Conservation (phyloP, 1,284 basidiomycete species). For the Xanthoconium separans region DNA sequence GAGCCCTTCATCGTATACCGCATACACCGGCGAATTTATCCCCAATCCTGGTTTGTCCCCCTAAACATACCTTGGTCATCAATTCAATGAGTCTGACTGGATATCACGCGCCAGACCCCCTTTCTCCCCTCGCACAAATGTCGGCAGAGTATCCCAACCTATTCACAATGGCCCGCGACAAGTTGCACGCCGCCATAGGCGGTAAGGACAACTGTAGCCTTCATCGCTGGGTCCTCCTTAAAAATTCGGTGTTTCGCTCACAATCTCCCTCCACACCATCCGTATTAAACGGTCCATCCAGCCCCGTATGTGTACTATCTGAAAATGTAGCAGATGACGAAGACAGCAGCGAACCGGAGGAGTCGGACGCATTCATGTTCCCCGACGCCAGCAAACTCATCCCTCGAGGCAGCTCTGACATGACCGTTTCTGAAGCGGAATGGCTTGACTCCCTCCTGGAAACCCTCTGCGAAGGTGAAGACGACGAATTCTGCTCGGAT, state of each 20-base stretch:
- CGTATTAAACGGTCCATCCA: conserved; percentile 29
- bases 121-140: conserved; percentile 36
- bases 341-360: conserved; percentile 40
- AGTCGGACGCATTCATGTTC: conserved; percentile 70
- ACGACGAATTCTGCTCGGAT: conserved; percentile 51
- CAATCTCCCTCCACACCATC: conserved; percentile 38
- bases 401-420: conserved; percentile 35
- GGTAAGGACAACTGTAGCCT: conserved; percentile 68
- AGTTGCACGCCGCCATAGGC: conserved; percentile 62
- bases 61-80: rapidly evolving
- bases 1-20: conserved; percentile 83
- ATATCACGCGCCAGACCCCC: conserved; percentile 20
- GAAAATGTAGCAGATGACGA: conserved; percentile 42
- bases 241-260: conserved; percentile 72
- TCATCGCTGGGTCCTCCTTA: conserved; percentile 81
- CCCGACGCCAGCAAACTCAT: conserved; percentile 66
- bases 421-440: conserved; percentile 59
- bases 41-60: conserved; percentile 22
- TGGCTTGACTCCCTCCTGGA: conserved; percentile 80
- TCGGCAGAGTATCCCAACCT: conserved; percentile 48
- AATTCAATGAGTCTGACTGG: conserved; percentile 2
- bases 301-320: conserved; percentile 38
- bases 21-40: conserved; percentile 59
- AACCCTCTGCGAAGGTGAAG: conserved; percentile 63
- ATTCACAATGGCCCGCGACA: conserved; percentile 66